A percentile compares a stretch with the other conserved stretches of the same genome.
These are phyloP conservation scores for Sordaria brevicollis DNA, from an alignment of 495 filamentous ascomycete species.

Conservation along the genomic window DNA sequence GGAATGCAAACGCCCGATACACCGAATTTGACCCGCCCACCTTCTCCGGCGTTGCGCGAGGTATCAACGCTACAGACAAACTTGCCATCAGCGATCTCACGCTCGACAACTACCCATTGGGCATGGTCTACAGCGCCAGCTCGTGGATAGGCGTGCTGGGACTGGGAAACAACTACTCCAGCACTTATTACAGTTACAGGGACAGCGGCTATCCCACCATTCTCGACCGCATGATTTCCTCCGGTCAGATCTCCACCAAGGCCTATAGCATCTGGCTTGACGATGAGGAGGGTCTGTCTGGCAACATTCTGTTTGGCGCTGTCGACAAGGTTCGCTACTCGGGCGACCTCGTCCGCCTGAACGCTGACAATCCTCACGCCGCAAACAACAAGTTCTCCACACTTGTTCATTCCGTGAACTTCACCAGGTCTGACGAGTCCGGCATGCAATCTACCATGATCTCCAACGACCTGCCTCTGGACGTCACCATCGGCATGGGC, in stretches of 20 bases:
- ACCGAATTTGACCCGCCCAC: constrained; percentile 60
- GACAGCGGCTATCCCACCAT: constrained; percentile 54
- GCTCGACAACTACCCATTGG: constrained; percentile 61
- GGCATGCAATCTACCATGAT: constrained; percentile 29
- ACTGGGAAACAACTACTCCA: constrained; percentile 60
- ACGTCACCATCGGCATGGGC: constrained; percentile 44
- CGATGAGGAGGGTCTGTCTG: constrained; percentile 49
- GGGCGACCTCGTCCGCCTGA: constrained; percentile 54
- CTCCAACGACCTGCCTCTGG: constrained; percentile 52
- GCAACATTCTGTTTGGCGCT: constrained; percentile 73
- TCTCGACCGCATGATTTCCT: constrained; percentile 51
- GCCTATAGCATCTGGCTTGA: constrained; percentile 81
- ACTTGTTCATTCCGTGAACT: constrained; percentile 39
- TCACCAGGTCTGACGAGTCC: not conserved
- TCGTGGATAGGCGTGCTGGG: constrained; percentile 64
- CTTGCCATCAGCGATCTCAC: constrained; percentile 50
- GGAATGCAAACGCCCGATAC: constrained; percentile 35
- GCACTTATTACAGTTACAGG: constrained; percentile 32
- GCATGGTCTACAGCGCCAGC: constrained; percentile 49
- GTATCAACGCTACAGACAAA: constrained; percentile 63
- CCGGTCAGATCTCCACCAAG: constrained; percentile 53
- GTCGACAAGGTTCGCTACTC: constrained; percentile 65
- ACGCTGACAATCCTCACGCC: constrained; percentile 21
- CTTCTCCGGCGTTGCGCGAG: constrained; percentile 52
- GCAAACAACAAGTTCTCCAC: constrained; percentile 50